A percentile compares a stretch with the other conserved stretches of the same genome.
Conservation (phyloP, 306 rosid genomes). For the Cucumis hystrix region DNA sequence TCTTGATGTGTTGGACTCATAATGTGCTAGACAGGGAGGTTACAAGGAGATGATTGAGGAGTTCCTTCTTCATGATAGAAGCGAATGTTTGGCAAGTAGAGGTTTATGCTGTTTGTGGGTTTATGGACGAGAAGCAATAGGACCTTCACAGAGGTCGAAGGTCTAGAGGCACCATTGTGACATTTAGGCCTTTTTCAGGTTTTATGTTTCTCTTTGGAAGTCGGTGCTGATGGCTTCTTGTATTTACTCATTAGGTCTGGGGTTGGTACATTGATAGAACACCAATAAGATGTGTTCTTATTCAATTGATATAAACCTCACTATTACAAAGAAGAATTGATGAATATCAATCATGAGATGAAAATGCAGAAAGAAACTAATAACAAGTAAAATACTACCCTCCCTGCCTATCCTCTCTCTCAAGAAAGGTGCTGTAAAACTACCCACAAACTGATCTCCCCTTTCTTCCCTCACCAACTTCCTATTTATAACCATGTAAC, state of each 20-base stretch:
- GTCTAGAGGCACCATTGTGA: not conserved
- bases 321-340: too few species aligned
- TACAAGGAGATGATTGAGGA: not conserved
- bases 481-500: too few species aligned
- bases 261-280: too few species aligned
- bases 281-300: too few species aligned
- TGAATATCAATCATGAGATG: too few species aligned
- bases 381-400: too few species aligned
- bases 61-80: not conserved
- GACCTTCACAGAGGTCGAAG: not conserved
- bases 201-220: not conserved
- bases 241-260: not conserved
- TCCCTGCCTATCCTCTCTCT: too few species aligned
- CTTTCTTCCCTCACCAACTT: too few species aligned
- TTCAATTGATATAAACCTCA: too few species aligned
- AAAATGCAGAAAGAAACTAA: too few species aligned
- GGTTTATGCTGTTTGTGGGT: not conserved
- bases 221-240: not conserved
- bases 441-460: too few species aligned
- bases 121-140: not conserved
- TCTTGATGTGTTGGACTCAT: not conserved
- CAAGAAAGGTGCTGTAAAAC: too few species aligned
- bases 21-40: not conserved
- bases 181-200: not conserved
- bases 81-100: not conserved